Evolutionary conservation across 495 filamentous ascomycete genomes (phyloP), one percentile per base, ranked within the genome.

Genomic region (Aspergillus mulundensis): DNA sequence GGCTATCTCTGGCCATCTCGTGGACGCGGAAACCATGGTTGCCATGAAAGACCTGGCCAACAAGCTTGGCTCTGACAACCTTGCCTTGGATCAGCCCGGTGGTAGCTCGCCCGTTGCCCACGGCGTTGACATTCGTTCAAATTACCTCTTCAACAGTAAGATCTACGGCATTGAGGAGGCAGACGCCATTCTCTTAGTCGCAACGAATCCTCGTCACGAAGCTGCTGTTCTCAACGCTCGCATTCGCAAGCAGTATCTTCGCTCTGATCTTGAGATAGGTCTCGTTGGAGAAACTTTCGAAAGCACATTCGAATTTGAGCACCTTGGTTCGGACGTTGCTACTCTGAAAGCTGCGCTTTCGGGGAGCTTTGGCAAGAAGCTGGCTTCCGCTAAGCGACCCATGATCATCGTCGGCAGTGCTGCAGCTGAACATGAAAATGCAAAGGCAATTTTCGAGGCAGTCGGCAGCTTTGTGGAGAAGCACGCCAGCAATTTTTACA

Each of bases 1-100:
- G 78, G 92, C 81, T 28, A 83, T 98, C 65, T 90, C 93, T 54
- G 94, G 94, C 47, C 88, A 93, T 59, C 83, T 98, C 23, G 84
- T 87, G 39, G 94, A 98, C 66, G 85, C 87, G 14, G 94, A 98
- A 75, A 87, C 91, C 1, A 77, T 98, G 44, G 92, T 97, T 53
- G 94, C 92, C 28, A 89, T 95, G 82, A 98, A 98, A 78, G 94
- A 97, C 67, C 75, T 98, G 50, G 87, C 89, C 60, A 97, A 97
- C 78, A 92, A 87, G 72, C 87, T 98, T 52, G 90, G 89, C 46
- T 97, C 95, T 11, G 94, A 98, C 61, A 98, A 97, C 70, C 81
- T 98, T 45, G 87, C 91, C 38, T 85, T 97, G 32, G 94, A 98
- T 65, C 92, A 90, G 68, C 89, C 92, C 23, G 81, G 81, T 11